Base-by-base conservation (phyloP, 805 yeast genomes). In the Pichia manshurica region DNA sequence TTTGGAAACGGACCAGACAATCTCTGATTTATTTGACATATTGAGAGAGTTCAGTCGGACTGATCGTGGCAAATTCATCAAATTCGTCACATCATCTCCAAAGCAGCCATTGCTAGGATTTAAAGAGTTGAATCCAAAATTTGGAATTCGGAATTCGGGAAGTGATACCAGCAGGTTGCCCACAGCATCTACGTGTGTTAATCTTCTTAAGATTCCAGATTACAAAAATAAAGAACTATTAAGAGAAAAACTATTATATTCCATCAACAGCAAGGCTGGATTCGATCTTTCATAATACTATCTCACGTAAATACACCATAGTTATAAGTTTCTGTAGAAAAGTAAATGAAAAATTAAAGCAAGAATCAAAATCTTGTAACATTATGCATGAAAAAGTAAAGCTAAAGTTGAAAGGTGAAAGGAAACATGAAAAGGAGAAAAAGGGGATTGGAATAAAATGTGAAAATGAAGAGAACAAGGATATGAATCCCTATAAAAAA, bases 61-160 rank as follows among this genome's bases (percentile, higher is more conserved):
- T n/a, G 87, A 88, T 47, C 72, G 79, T 52, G 71, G 79, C 19
- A 75, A 77, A 44, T 75, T 93, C 47, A 66, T 93, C 23, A 87
- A 87, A 61, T 93, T 91, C 68, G 96, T 87, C 23, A 93, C 98
- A 0, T 85, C 96, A 0, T 95, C 88, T 1, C 83, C 96, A 1
- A 75, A 90, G 50, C 96, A 96, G 0, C 99, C 99, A 1, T 69
- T 93, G 36, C 72, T 87, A 22, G 99, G 99, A 0, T 91, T 93
- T 61, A 72, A 75, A 13, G 78, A 82, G 3, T 70, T 88, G 41
- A 69, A 67, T 28, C 99, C 99, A 0, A 72, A 70, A 46, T 88
- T 93, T 64, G 96, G 96, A 1, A 83, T 93, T 41, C 64, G 87
- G 34, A 81, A 81, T 53, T 74, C 82, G 0, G 93, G 91, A 0